Conservation (phyloP, 2,329 filamentous ascomycete genomes). For the Fusarium euwallaceae region DNA sequence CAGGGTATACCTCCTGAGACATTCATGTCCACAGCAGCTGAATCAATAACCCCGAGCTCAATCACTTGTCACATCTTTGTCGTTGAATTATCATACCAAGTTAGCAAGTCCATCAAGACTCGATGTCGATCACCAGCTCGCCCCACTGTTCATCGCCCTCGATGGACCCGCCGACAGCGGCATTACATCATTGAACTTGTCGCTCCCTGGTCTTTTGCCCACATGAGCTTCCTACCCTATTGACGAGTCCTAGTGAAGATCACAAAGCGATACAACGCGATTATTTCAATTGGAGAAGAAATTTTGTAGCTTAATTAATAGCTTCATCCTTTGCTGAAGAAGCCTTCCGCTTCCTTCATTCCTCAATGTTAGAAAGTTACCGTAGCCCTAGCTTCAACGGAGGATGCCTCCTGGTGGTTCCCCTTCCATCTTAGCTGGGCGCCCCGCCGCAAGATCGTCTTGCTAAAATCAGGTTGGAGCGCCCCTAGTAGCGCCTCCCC, state of each 20-base stretch:
- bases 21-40: not conserved
- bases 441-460: conserved; percentile 29
- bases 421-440: conserved; percentile 26
- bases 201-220: conserved; percentile 5
- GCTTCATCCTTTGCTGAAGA: not conserved
- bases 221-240: conserved; percentile 6
- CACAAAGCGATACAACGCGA: conserved; percentile 13
- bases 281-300: conserved; percentile 6
- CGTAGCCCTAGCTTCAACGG: not conserved
- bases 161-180: conserved; percentile 14
- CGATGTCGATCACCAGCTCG: not conserved
- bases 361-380: not conserved
- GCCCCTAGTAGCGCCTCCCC: conserved; percentile 38
- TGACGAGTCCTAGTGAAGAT: conserved; percentile 21
- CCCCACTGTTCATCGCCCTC: conserved; percentile 5
- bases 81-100: not conserved
- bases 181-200: conserved; percentile 46
- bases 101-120: not conserved
- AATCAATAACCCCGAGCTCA: not conserved
- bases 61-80: not conserved
- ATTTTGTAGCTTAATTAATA: not conserved
- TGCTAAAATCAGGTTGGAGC: conserved; percentile 36
- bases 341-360: not conserved
- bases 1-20: not conserved
- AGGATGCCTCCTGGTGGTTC: conserved; percentile 24